A percentile compares a stretch with the other conserved stretches of the same genome.
phyloP scores from a whole-genome alignment of 495 filamentous ascomycete species.

The Haplographium delicatum region DNA sequence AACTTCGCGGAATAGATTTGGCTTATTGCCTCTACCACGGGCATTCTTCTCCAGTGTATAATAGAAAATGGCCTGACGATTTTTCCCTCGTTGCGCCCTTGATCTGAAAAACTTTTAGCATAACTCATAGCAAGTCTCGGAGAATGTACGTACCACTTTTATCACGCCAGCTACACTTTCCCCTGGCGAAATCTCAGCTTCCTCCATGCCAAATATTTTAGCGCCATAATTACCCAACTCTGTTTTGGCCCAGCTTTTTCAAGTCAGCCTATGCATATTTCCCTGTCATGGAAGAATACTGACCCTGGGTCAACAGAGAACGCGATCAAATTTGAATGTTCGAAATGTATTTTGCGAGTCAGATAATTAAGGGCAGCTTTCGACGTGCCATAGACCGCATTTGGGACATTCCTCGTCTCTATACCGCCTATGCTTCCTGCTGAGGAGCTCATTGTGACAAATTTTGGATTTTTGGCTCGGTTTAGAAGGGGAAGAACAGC shows the following conservation, averaged over 20 bases:
- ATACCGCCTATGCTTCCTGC: conserved; percentile 11
- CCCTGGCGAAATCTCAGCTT: conserved; percentile 31
- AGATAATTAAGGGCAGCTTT: conserved; percentile 39
- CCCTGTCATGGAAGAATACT: background rate
- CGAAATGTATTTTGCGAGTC: conserved; percentile 31
- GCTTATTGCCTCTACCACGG: too few relatives aligned
- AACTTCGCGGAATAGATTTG: too few relatives aligned
- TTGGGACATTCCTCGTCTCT: conserved; percentile 20
- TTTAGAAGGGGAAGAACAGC: conserved; percentile 26
- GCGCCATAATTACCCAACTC: conserved; percentile 42
- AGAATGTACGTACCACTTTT: conserved; percentile 9
- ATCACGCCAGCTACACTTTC: conserved; percentile 34
- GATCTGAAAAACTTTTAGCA: too few relatives aligned
- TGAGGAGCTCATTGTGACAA: conserved; percentile 32
- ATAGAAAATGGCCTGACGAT: too few relatives aligned
- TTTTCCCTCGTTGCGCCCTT: too few relatives aligned
- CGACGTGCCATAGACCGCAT: conserved; percentile 34
- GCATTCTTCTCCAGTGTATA: too few relatives aligned
- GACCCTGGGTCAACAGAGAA: conserved; percentile 32
- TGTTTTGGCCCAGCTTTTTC: conserved; percentile 37
- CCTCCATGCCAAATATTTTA: conserved; percentile 28
- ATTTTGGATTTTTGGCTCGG: conserved; percentile 31
- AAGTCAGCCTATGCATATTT: background rate
- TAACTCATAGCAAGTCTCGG: too few relatives aligned
- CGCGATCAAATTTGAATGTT: conserved; percentile 33